Conservation (phyloP, 495 filamentous ascomycete genomes). For the Geopyxis carbonaria region DNA sequence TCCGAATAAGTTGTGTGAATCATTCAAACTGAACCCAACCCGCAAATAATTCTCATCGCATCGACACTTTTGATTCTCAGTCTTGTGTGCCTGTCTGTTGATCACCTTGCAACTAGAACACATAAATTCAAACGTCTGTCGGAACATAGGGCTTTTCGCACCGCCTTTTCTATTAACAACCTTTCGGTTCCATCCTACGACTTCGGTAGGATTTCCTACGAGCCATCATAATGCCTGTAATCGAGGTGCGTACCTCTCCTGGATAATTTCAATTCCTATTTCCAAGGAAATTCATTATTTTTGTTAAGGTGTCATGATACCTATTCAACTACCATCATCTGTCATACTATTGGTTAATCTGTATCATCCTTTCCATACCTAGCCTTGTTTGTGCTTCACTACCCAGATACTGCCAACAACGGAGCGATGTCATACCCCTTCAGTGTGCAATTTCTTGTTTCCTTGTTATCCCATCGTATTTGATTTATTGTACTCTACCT, state of each 20-base stretch:
- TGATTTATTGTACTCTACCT: background rate
- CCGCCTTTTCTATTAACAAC: too few species aligned
- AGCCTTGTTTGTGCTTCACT: background rate
- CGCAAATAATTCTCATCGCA: too few species aligned
- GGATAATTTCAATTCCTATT: background rate
- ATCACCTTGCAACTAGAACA: too few species aligned
- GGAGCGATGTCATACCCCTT: background rate
- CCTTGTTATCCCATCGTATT: background rate
- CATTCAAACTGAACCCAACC: too few species aligned
- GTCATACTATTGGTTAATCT: background rate
- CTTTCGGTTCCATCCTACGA: too few species aligned
- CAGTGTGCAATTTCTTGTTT: background rate
- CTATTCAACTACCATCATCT: background rate
- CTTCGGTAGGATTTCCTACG: too few species aligned
- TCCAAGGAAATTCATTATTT: too few species aligned
- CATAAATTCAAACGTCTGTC: too few species aligned
- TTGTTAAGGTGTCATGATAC: background rate
- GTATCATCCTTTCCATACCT: background rate
- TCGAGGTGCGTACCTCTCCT: constrained; percentile 1
- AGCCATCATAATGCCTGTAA: constrained; percentile 4
- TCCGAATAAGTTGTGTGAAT: too few species aligned
- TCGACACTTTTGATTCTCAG: too few species aligned
- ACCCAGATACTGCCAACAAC: background rate
- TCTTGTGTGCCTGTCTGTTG: too few species aligned
- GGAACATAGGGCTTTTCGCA: too few species aligned